Conservation (phyloP, 1,284 basidiomycete species). For the Microbotryum silenes-acaulis region DNA sequence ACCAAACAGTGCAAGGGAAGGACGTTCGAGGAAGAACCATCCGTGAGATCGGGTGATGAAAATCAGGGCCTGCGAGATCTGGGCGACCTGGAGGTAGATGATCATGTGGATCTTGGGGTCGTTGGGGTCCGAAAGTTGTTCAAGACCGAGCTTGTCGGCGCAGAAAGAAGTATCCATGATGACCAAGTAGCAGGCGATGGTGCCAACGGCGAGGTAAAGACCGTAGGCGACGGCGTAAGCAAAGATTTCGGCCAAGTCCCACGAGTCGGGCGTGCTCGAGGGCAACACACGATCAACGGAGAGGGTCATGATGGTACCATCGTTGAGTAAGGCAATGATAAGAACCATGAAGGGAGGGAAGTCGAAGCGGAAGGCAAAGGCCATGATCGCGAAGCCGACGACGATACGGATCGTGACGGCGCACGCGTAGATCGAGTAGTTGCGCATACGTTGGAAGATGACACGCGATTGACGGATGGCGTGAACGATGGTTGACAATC, state of each 20-base stretch:
- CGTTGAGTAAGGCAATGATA: constrained; percentile 92
- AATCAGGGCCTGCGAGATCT: constrained; percentile 86
- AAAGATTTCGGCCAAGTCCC: constrained; percentile 96
- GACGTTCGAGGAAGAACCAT: constrained; percentile 98
- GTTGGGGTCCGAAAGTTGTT: constrained; percentile 44
- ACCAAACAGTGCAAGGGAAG: constrained; percentile 74
- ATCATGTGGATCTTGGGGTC: constrained; percentile 47
- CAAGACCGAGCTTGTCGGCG: constrained; percentile 74
- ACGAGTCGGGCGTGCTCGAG: constrained; percentile 74
- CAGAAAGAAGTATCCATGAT: constrained; percentile 86
- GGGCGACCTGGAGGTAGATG: constrained; percentile 64
- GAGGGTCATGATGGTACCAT: constrained; percentile 98
- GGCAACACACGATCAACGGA: constrained; percentile 91
- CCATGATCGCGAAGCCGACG: constrained; percentile 90
- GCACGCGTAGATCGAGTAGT: constrained; percentile 69
- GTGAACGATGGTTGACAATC: constrained; percentile 93
- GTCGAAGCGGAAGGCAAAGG: constrained; percentile 91
- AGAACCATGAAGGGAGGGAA: constrained; percentile 99
- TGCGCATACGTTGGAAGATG: constrained; percentile 96
- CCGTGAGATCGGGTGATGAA: constrained; percentile 58
- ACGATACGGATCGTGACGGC: constrained; percentile 65
- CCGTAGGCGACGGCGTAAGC: constrained; percentile 91
- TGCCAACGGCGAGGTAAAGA: constrained; percentile 81
- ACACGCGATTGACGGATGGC: constrained; percentile 90
- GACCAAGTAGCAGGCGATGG: constrained; percentile 69